Base-by-base conservation (phyloP, 345 rosid species). In the Pugionium cornutum region DNA sequence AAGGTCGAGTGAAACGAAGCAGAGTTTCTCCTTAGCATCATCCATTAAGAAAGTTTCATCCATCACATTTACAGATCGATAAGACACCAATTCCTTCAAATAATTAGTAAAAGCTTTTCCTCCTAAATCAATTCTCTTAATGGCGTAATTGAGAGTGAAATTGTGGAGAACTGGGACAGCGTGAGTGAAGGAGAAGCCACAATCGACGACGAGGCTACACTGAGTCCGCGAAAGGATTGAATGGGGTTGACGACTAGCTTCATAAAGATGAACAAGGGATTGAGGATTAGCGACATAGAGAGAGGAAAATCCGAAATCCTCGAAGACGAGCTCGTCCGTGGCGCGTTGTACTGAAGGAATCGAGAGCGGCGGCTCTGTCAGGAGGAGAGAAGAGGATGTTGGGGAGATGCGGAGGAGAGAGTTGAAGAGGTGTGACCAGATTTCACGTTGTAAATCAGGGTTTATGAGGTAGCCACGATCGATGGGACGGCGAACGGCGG, bases 391-490 rank as follows among this genome's bases (percentile, higher is more conserved):
- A 63, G 83, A 81, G 53, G 78, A 53, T 52, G 88, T 41, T 0
- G 96, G 94, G 49, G 40, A 67, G 9, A 83, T 53, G 59, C 67
- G 89, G 79, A 89, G 91, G 71, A 80, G 81, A 28, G 82, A 76
- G 5, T 77, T 43, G 82, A 92, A 86, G 62, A 88, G 83, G 78
- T 89, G 86, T 66, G 81, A 77, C 97, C 96, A 92, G 40, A 92
- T 89, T 58, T 92, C 97, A 4, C 98, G 92, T 61, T 92, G 87
- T 46, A 89, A 78, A 28, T 89, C 97, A 1, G 86, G 78, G 83
- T 92, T 92, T 36, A 86, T 88, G 41, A 92, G 82, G 84, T 89
- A 86, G 9, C 98, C 98, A 3, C 97, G 91, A 82, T 92, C 98
- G 59, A 89, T 81, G 29, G 98, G 98, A 36, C 97, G 91, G 70